Base-by-base conservation (phyloP, 2,329 filamentous ascomycete genomes). In the Cladosporium sp. region DNA sequence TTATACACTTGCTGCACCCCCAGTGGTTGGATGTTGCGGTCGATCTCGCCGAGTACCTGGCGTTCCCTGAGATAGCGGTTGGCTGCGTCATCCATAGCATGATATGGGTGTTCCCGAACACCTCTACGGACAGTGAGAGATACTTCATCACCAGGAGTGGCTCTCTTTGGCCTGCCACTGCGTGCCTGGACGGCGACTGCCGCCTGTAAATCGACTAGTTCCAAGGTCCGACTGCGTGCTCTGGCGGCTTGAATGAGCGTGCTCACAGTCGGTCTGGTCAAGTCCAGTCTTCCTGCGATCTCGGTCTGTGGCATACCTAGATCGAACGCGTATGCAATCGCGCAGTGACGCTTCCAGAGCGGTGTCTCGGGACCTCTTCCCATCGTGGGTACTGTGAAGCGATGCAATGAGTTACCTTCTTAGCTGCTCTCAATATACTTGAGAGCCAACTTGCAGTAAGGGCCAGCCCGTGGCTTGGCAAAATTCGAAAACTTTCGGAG, bases 341-440 rank as follows among this genome's bases (percentile, higher is more conserved):
- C 27, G 41, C 22, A 19, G 19, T 43, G 41, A 15, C 41, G 41
- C 41, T 43, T 43, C 41, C 41, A 43, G n/a, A 30, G 22, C 15
- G 41, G 41, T 30, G 24, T 30, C 18, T 43, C 41, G 6, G 41
- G 41, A 12, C 41, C 41, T 18, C 41, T 12, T 30, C 19, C 24
- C 41, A 43, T 43, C 18, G 38, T 17, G 20, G n/a, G n/a, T n/a
- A n/a, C n/a, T n/a, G n/a, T n/a, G n/a, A n/a, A n/a, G n/a, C n/a
- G n/a, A n/a, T n/a, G n/a, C n/a, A n/a, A n/a, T n/a, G n/a, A n/a
- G n/a, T n/a, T n/a, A n/a, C n/a, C n/a, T n/a, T n/a, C n/a, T n/a
- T n/a, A n/a, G n/a, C n/a, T n/a, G n/a, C n/a, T n/a, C n/a, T n/a
- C n/a, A n/a, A n/a, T n/a, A n/a, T n/a, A n/a, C n/a, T n/a, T n/a